Evolutionary conservation across 2,329 filamentous ascomycete species (phyloP), one percentile per base, ranked within the genome.

Genomic region (Alternaria solani): DNA sequence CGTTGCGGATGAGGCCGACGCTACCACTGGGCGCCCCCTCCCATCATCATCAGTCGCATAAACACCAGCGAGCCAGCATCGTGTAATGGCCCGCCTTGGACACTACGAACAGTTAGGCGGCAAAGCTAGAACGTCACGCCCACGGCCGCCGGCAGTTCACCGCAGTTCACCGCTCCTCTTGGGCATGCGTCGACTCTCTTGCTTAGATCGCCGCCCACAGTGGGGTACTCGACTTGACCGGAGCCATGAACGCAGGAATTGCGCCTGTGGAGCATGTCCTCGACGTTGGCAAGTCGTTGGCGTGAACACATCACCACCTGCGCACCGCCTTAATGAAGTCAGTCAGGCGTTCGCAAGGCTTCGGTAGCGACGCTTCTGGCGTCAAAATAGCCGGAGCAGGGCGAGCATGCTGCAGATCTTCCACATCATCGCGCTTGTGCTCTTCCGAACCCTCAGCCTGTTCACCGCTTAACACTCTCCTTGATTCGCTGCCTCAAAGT

Each of bases 381-480:
- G 70, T 72, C 67, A 73, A 72, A 72, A 74, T 73, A 72, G 62
- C 73, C 71, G 74, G 66, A 71, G 68, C 69, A 74, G 71, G 69
- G 71, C 70, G 69, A 71, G 72, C 68, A 72, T 73, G 71, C 62
- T 76, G 76, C 73, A 76, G 75, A 79, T 78, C 76, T 78, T 75
- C 76, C 76, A 78, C 67, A 73, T 78, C 75, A 76, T 76, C 72
- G 69, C 72, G 73, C 76, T 75, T 73, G 68, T 72, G 69, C 71
- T 62, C 62, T 71, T 64, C 69, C 64, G 67, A 71, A 69, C 68
- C 64, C 59, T 59, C 66, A 63, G 62, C 64, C 67, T 68, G 75
- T 79, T 78, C 76, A 76, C 74, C 75, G 76, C 77, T 67, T 63
- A 51, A 11, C 56, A 46, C 49, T 18, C 47, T 43, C 43, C 67